phyloP scores from a whole-genome alignment of 306 rosid species.

The Senna tora region DNA sequence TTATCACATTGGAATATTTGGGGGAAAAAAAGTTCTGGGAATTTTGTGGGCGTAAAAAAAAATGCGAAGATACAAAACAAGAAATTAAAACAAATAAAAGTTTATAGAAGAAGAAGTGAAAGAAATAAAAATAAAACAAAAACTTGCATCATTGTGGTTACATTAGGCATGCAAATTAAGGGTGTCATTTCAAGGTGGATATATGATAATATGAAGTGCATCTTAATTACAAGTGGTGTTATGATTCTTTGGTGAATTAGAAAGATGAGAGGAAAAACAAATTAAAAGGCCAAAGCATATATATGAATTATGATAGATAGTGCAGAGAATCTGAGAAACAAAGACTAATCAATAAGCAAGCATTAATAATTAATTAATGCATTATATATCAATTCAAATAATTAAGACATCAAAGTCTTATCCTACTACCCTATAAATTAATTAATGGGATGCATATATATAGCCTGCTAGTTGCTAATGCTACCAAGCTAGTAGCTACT shows the following conservation, averaged over 20 bases:
- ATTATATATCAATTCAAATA: background rate
- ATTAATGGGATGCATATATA: background rate
- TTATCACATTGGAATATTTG: slow-evolving; percentile 16
- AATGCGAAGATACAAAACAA: too few species aligned
- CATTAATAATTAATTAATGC: too few species aligned
- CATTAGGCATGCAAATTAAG: slow-evolving; percentile 30
- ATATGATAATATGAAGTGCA: too few species aligned
- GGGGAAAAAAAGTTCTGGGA: background rate
- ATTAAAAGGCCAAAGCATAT: background rate
- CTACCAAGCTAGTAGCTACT: background rate
- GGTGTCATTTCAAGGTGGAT: slow-evolving; percentile 8
- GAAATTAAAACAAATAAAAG: too few species aligned
- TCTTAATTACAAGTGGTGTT: too few species aligned
- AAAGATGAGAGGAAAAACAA: background rate
- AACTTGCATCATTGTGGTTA: background rate
- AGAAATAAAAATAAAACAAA: background rate
- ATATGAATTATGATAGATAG: too few species aligned
- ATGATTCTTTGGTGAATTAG: too few species aligned
- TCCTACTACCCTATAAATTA: background rate
- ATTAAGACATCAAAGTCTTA: slow-evolving; percentile 15
- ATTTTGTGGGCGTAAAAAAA: slow-evolving; percentile 8
- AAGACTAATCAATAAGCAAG: too few species aligned
- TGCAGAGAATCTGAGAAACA: too few species aligned
- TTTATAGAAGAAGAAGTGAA: background rate
- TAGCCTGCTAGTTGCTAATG: slow-evolving; percentile 10